phyloP scores from a whole-genome alignment of 75 land plant genomes.

The Pinus tabuliformis region DNA sequence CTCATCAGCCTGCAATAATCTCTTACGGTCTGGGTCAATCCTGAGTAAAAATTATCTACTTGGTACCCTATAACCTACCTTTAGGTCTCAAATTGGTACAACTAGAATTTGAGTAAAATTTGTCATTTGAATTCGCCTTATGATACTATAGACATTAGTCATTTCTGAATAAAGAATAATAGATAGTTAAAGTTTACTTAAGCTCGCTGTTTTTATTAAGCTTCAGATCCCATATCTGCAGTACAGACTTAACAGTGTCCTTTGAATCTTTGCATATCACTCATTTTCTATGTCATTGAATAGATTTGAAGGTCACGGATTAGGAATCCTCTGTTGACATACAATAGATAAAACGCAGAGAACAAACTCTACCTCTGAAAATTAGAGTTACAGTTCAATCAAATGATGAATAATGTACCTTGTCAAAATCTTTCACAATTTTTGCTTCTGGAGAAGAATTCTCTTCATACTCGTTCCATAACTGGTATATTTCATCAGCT shows the following conservation, averaged over 20 bases:
- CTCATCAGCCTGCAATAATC: too few species aligned
- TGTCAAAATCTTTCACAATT: constrained; percentile 92
- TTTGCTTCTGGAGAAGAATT: constrained; percentile 84
- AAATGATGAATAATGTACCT: constrained; percentile 36
- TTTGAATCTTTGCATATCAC: neutral
- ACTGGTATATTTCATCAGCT: constrained; percentile 75
- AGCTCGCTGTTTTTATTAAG: neutral
- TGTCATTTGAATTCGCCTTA: neutral
- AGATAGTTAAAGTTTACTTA: neutral
- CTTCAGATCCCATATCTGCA: neutral
- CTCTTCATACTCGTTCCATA: constrained; percentile 92
- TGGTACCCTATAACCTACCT: neutral
- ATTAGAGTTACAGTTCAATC: neutral
- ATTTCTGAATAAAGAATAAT: neutral
- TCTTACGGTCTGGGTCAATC: too few species aligned
- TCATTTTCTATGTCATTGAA: neutral
- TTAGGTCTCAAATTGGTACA: neutral
- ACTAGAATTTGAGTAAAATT: neutral
- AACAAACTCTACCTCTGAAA: neutral
- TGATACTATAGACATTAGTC: neutral
- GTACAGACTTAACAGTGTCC: neutral
- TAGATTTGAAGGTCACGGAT: neutral
- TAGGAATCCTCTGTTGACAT: neutral
- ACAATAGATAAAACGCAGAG: neutral
- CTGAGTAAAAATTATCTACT: too few species aligned